Evolutionary conservation across 495 filamentous ascomycete genomes (phyloP).

Genomic region (Talaromyces borbonicus): DNA sequence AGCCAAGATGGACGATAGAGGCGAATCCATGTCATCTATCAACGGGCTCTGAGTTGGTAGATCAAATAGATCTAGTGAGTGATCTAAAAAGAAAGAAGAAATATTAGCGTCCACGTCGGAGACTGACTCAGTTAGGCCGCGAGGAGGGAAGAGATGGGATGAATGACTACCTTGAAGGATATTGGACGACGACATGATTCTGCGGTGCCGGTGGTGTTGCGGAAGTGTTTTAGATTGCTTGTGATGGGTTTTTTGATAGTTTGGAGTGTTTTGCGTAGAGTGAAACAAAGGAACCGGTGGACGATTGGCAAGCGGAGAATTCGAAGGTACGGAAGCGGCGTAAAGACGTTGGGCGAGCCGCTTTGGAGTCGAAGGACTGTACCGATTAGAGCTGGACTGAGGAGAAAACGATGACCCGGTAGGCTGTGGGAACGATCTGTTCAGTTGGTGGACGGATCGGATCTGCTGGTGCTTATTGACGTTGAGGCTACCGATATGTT

Average conservation of each 20-base stretch:
- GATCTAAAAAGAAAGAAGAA: constrained; percentile 4
- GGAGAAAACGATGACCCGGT: constrained; percentile 17
- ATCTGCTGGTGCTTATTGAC: constrained; percentile 7
- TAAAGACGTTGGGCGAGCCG: constrained; percentile 19
- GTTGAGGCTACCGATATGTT: constrained; percentile 5
- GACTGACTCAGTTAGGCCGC: neutral
- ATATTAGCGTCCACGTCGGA: neutral
- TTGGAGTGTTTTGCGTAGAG: constrained; percentile 20
- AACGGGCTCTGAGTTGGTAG: constrained; percentile 17
- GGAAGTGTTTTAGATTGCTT: constrained; percentile 6
- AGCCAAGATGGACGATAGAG: constrained; percentile 20
- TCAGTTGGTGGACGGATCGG: constrained; percentile 22
- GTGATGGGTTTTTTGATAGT: constrained; percentile 18
- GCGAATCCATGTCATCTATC: constrained; percentile 15
- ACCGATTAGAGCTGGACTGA: constrained; percentile 36
- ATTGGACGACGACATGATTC: constrained; percentile 35
- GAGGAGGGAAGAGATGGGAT: neutral
- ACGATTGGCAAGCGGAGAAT: constrained; percentile 31
- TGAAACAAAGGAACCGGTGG: constrained; percentile 46
- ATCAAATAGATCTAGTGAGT: constrained; percentile 24
- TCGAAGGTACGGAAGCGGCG: constrained; percentile 27
- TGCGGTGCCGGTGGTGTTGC: constrained; percentile 20
- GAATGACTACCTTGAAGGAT: constrained; percentile 22
- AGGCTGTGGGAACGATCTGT: constrained; percentile 27
- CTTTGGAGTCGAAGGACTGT: constrained; percentile 30